These are phyloP conservation scores for Sporothrix globosa DNA, from an alignment of 2,329 filamentous ascomycete genomes.

Conservation along the genomic window DNA sequence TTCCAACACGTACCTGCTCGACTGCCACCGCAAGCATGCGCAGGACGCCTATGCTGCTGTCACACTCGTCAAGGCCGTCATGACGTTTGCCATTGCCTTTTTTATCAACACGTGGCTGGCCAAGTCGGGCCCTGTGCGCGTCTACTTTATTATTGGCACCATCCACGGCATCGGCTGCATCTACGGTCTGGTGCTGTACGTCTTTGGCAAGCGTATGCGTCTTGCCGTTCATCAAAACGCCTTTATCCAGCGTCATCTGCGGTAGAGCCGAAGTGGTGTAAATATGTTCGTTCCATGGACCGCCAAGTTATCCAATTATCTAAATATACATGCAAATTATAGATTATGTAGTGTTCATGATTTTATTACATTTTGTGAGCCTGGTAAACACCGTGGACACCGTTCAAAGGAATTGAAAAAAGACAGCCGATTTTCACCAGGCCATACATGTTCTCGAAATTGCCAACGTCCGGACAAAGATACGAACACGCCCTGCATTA, in stretches of 20 bases:
- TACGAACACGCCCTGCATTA: slow-evolving; percentile 3
- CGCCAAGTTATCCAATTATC: too few relatives aligned
- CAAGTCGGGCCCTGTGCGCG: slow-evolving; percentile 25
- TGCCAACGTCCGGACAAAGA: background rate
- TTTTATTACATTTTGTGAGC: too few relatives aligned
- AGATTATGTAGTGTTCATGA: too few relatives aligned
- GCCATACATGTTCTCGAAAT: slow-evolving; percentile 3
- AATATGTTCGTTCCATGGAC: too few relatives aligned
- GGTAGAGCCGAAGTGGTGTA: background rate
- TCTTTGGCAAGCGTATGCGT: slow-evolving; percentile 29
- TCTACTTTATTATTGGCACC: slow-evolving; percentile 34
- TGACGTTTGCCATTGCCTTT: slow-evolving; percentile 34
- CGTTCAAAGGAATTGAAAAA: background rate
- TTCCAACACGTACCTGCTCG: slow-evolving; percentile 29
- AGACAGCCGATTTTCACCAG: background rate
- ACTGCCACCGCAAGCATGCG: slow-evolving; percentile 34
- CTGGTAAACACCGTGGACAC: background rate
- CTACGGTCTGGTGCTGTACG: slow-evolving; percentile 30
- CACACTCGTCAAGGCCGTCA: slow-evolving; percentile 27
- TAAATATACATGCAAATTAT: too few relatives aligned
- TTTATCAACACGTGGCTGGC: slow-evolving; percentile 31
- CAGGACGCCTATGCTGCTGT: slow-evolving; percentile 32
- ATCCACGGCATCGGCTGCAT: slow-evolving; percentile 33
- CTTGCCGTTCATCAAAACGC: slow-evolving; percentile 30
- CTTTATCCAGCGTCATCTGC: slow-evolving; percentile 29